Evolutionary conservation across 2,329 filamentous ascomycete species (phyloP), one percentile per base, ranked within the genome.

Genomic region (Alternaria sp.): DNA sequence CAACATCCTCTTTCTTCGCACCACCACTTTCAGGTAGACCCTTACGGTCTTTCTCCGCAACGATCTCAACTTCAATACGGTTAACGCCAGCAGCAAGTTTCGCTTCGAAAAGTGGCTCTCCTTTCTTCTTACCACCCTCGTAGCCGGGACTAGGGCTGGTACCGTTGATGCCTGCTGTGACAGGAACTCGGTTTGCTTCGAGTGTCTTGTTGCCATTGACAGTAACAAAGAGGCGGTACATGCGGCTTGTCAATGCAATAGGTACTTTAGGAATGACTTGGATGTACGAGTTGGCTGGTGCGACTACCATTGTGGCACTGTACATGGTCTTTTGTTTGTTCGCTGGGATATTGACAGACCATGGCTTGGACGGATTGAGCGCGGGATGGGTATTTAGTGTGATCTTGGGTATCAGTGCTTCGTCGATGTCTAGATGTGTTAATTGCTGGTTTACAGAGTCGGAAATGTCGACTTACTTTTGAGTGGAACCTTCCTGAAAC

Each of bases 141-240:
- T 67, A 68, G 22, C 71, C 68, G 1, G 69, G 57, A 4, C 64
- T 65, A 5, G 66, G 66, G 16, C 54, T 64, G 16, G 62, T 45
- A 22, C 74, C 75, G 38, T 78, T 77, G 60, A 78, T 76, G 9
- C 74, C 74, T 28, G 72, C 71, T 0, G 72, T 75, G n/a, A 74
- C 77, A 57, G 81, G 79, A 53, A 88, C 87, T 22, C 87, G 84
- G 3, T 86, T 84, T 25, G 85, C 82, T 63, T 86, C 85, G n/a
- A 90, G 83, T 8, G 90, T 84, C 52, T 83, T 80, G 40, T 87
- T 85, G 41, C 85, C 87, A 71, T 94, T 92, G 49, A 91, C 84
- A 2, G 88, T 85, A 34, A 93, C 90, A 74, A 92, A 93, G 36
- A 95, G 81, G 73, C 90, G 92, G 80, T 92, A 92, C 52, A 92